These are phyloP conservation scores for Malus hybrid DNA, from an alignment of 331 rosid species.

Conservation along the genomic window DNA sequence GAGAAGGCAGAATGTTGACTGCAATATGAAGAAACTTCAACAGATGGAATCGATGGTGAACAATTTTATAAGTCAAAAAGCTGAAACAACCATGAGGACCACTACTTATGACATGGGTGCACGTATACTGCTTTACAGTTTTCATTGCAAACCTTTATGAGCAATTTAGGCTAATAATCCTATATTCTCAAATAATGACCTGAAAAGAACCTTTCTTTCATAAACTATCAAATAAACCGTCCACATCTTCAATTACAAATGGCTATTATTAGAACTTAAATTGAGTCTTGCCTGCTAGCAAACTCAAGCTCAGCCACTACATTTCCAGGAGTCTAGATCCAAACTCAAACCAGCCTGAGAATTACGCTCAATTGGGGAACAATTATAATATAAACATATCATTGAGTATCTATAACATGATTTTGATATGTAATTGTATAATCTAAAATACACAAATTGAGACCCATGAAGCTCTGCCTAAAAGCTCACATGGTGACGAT, in stretches of 20 bases:
- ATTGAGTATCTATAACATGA: not conserved
- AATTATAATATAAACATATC: not conserved
- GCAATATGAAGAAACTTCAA: constrained; percentile 1
- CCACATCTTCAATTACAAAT: too few relatives aligned
- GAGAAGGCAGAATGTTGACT: constrained; percentile 1
- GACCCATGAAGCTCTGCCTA: not conserved
- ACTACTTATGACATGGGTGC: not conserved
- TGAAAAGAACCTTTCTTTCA: not conserved
- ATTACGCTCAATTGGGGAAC: not conserved
- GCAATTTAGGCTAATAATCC: not conserved
- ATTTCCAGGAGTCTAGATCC: not conserved
- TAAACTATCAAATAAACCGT: not conserved
- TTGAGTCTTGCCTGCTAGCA: not conserved
- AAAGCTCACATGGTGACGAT: not conserved
- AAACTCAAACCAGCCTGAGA: not conserved
- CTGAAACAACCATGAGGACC: not conserved
- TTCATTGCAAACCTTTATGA: not conserved
- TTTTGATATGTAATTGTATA: not conserved
- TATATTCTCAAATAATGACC: not conserved
- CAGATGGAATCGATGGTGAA: not conserved
- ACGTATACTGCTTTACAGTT: not conserved
- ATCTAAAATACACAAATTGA: not conserved
- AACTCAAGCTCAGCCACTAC: not conserved
- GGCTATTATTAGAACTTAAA: not conserved
- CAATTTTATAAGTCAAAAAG: not conserved